Evolutionary conservation across 164 flowering plant genomes (phyloP), one percentile per base, ranked within the genome.

Genomic region (Magnolia officinalis): DNA sequence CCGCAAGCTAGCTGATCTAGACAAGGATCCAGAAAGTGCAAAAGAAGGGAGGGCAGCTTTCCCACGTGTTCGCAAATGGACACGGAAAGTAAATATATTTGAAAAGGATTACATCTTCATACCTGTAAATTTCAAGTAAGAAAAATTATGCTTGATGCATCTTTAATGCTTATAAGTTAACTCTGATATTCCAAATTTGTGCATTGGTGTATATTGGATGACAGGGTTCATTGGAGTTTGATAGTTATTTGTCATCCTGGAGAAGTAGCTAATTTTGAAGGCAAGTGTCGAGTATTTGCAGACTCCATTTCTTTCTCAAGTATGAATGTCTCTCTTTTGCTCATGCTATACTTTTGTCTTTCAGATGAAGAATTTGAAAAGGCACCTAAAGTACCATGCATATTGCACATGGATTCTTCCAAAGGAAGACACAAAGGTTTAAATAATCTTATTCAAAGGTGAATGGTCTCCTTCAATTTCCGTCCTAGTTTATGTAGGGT

Each of bases 171-270:
- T 78, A 16, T 21, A 37, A 52, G 55, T 29, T 29, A 49, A 23
- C n/a, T 52, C 20, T 51, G 51, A 20, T 19, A 75, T 59, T 11
- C 50, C 58, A 55, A 67, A 52, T 24, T 51, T 29, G 11, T 71
- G 14, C 2, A 7, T 69, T 61, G 29, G 16, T 83, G 70, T 78
- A 9, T 77, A 55, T 72, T 55, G 18, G 50, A 29, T 78, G 72
- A 51, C 89, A 96, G 99, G 80, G 89, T 87, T 21, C 99, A 96
- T 77, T 96, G 99, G 99, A 96, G 98, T 86, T 85, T 96, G 78
- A 81, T 96, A 68, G 89, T 94, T 73, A 85, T 96, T 63, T 96
- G 99, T 71, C 93, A 94, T 86, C 95, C 92, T 78, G 95, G 97
- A 72, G 99, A 96, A 82, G 86, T 90, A 67, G 88, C 87, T 80